Percentiles rank a stretch among this genome's conserved stretches.
Evolutionary conservation across 371 early-diverging fungal genomes (phyloP).

Genomic region (Cokeromyces recurvatus): DNA sequence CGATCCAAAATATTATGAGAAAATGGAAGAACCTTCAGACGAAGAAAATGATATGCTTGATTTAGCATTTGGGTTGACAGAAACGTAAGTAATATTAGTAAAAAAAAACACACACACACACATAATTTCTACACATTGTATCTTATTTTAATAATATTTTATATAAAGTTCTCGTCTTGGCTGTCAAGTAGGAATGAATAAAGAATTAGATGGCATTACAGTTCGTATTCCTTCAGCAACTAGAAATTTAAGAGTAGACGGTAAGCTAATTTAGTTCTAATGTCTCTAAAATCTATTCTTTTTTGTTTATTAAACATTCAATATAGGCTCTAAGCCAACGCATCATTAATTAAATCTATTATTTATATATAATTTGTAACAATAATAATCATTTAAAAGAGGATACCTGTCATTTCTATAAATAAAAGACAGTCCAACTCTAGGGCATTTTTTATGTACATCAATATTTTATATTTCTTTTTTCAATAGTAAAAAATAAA

Average conservation of each 20-base stretch:
- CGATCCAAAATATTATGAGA: slow-evolving; percentile 81
- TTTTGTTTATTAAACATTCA: neutral
- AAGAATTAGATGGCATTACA: slow-evolving; percentile 84
- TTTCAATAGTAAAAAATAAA: neutral
- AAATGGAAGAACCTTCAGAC: slow-evolving; percentile 91
- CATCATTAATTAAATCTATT: slow-evolving; percentile 28
- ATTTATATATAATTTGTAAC: no score
- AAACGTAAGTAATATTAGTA: slow-evolving; percentile 68
- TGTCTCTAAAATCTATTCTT: no score
- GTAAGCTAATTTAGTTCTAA: slow-evolving; percentile 21
- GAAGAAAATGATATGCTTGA: slow-evolving; percentile 99
- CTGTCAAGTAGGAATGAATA: slow-evolving; percentile 89
- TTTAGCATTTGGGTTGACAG: slow-evolving; percentile 95
- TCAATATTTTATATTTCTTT: no score
- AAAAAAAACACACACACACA: neutral
- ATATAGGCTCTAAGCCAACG: slow-evolving; percentile 42
- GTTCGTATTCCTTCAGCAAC: slow-evolving; percentile 95
- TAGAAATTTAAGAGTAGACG: slow-evolving; percentile 95
- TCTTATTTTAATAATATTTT: neutral
- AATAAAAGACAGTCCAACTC: no score
- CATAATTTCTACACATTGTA: neutral
- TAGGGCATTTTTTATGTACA: neutral
- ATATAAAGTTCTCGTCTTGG: slow-evolving; percentile 88
- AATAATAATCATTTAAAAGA: no score
- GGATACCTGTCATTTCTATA: no score